Evolutionary conservation across 768 basidiomycete species (phyloP).

Genomic region (Lentinula raphanica): DNA sequence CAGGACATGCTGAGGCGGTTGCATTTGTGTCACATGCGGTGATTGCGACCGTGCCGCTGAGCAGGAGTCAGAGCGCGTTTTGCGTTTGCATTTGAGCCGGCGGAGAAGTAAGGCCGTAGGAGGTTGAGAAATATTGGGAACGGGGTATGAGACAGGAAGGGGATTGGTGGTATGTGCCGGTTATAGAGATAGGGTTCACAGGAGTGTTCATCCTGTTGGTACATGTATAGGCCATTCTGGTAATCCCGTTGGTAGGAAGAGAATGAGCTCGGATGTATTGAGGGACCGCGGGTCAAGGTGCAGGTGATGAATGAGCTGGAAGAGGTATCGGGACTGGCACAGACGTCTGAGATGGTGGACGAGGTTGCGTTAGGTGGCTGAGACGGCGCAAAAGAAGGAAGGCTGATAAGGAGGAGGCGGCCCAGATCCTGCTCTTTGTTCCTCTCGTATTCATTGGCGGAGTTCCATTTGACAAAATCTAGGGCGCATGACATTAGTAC

Average conservation of each 20-base stretch:
- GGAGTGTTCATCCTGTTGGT: slow-evolving; percentile 27
- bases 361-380: slow-evolving; percentile 13
- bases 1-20: slow-evolving; percentile 2
- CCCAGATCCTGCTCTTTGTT: slow-evolving; percentile 3
- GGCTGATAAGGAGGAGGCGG: too few species aligned
- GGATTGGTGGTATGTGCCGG: too few species aligned
- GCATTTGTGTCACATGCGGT: slow-evolving; percentile 17
- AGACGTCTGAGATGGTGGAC: slow-evolving; percentile 23
- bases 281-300: slow-evolving; percentile 14
- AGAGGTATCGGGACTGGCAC: not conserved
- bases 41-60: slow-evolving; percentile 21
- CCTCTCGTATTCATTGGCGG: slow-evolving; percentile 11
- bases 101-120: slow-evolving; percentile 25
- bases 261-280: slow-evolving; percentile 27
- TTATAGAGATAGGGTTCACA: slow-evolving; percentile 26
- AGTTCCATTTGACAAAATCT: slow-evolving; percentile 24
- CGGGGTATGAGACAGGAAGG: too few species aligned
- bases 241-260: slow-evolving; percentile 24
- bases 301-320: slow-evolving; percentile 8
- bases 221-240: slow-evolving; percentile 21
- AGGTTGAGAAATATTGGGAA: too few species aligned
- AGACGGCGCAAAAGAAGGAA: too few species aligned
- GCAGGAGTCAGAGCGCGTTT: slow-evolving; percentile 33
- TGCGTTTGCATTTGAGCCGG: slow-evolving; percentile 16
- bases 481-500: not conserved